Evolutionary conservation across 768 basidiomycete genomes (phyloP).

Genomic region (Psilocybe subaeruginosa): DNA sequence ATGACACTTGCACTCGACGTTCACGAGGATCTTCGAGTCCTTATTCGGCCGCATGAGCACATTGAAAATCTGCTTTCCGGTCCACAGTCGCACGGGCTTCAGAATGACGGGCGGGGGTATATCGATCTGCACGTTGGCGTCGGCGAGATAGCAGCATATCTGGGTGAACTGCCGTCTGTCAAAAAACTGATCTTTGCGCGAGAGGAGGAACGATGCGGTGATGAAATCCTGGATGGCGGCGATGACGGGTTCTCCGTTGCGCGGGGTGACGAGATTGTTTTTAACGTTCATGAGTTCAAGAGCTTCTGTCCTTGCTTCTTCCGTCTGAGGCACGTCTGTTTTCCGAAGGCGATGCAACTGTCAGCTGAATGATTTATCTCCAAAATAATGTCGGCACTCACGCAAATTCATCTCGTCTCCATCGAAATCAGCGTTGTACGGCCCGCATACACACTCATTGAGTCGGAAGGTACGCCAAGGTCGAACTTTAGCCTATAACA

Average conservation of each 20-base stretch:
- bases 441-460: slow-evolving; percentile 99
- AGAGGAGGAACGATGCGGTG: slow-evolving; percentile 95
- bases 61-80: slow-evolving; percentile 98
- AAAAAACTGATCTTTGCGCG: slow-evolving; percentile 90
- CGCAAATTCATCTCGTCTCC: slow-evolving; percentile 99
- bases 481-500: slow-evolving; percentile 75
- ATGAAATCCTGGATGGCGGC: slow-evolving; percentile 99
- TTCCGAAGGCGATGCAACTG: not conserved
- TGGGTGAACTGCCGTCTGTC: slow-evolving; percentile 95
- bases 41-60: slow-evolving; percentile 95
- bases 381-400: slow-evolving; percentile 38
- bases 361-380: not conserved
- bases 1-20: slow-evolving; percentile 95
- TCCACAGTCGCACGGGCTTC: slow-evolving; percentile 95
- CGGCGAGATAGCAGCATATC: slow-evolving; percentile 92
- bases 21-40: slow-evolving; percentile 80
- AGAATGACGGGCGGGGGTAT: slow-evolving; percentile 93
- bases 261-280: slow-evolving; percentile 95
- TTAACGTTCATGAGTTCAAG: slow-evolving; percentile 97
- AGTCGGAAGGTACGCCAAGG: slow-evolving; percentile 97
- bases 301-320: slow-evolving; percentile 97
- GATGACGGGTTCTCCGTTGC: slow-evolving; percentile 98
- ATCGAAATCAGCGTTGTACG: slow-evolving; percentile 99
- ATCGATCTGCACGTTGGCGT: slow-evolving; percentile 91
- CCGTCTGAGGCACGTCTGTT: slow-evolving; percentile 96